Evolutionary conservation across 306 rosid species (phyloP).

Genomic region (Benincasa hispida): DNA sequence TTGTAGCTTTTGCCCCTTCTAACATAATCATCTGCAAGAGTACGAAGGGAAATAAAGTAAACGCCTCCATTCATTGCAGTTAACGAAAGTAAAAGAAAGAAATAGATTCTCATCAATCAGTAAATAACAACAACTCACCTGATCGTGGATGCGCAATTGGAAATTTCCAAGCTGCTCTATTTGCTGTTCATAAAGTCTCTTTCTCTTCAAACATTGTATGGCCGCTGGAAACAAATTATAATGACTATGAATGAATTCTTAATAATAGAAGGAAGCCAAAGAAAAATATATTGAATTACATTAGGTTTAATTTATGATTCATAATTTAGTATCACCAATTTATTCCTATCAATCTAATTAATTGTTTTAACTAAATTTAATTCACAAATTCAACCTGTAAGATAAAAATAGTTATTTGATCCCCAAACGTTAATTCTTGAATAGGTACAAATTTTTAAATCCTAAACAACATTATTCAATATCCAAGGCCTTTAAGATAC

Average conservation of each 20-base stretch:
- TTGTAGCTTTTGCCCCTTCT: slow-evolving; percentile 98
- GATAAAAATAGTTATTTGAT: background rate
- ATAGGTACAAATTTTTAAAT: background rate
- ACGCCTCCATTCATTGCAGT: background rate
- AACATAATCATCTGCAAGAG: slow-evolving; percentile 80
- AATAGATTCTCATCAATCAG: background rate
- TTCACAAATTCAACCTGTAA: background rate
- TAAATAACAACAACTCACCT: slow-evolving; percentile 28
- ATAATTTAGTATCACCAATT: background rate
- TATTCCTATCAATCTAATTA: background rate
- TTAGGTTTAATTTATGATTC: background rate
- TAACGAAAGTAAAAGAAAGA: background rate
- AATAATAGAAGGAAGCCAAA: background rate
- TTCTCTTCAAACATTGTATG: slow-evolving; percentile 90
- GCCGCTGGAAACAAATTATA: slow-evolving; percentile 43
- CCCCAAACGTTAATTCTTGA: background rate
- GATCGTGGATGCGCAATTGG: slow-evolving; percentile 94
- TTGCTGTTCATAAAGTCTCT: slow-evolving; percentile 85
- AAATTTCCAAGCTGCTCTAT: slow-evolving; percentile 96
- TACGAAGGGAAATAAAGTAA: background rate
- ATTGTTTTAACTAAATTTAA: background rate
- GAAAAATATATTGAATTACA: background rate
- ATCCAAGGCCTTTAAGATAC: background rate
- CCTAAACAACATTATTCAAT: background rate
- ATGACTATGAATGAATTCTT: background rate